Conservation (phyloP, 805 yeast genomes). For the Candida argentea region DNA sequence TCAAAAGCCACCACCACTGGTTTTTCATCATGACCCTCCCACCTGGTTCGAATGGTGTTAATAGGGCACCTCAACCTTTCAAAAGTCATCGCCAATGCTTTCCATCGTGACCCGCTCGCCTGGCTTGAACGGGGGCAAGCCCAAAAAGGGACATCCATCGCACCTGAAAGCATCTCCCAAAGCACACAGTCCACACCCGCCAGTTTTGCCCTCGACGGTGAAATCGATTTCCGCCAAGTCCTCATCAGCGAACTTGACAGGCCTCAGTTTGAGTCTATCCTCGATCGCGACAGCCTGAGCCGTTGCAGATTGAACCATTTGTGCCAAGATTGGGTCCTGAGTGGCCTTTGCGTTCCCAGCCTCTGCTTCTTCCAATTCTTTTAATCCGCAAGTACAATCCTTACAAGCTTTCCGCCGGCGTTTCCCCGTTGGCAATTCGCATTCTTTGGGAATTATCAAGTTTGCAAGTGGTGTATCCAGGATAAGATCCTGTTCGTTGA, state of each 20-base stretch:
- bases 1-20: too few species aligned
- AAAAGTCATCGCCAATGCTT: slow-evolving; percentile 69
- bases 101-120: slow-evolving; percentile 82
- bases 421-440: slow-evolving; percentile 42
- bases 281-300: slow-evolving; percentile 47
- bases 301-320: slow-evolving; percentile 41
- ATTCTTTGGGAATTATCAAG: slow-evolving; percentile 48
- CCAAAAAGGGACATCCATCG: slow-evolving; percentile 95
- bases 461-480: slow-evolving; percentile 16
- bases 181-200: slow-evolving; percentile 96
- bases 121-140: slow-evolving; percentile 96
- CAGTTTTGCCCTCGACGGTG: slow-evolving; percentile 93
- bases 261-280: slow-evolving; percentile 28
- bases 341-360: slow-evolving; percentile 31
- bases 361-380: slow-evolving; percentile 73
- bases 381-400: slow-evolving; percentile 95
- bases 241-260: slow-evolving; percentile 44
- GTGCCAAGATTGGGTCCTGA: slow-evolving; percentile 35
- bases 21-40: too few species aligned
- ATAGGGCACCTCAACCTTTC: too few species aligned
- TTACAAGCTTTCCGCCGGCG: slow-evolving; percentile 90
- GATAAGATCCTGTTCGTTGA: slow-evolving; percentile 32
- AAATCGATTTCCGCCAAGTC: slow-evolving; percentile 89
- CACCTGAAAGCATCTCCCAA: slow-evolving; percentile 98
- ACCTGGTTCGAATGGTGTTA: too few species aligned